A percentile compares a stretch with the other conserved stretches of the same genome.
phyloP scores from a whole-genome alignment of 805 yeast species.

The Myxozyma udenii region DNA sequence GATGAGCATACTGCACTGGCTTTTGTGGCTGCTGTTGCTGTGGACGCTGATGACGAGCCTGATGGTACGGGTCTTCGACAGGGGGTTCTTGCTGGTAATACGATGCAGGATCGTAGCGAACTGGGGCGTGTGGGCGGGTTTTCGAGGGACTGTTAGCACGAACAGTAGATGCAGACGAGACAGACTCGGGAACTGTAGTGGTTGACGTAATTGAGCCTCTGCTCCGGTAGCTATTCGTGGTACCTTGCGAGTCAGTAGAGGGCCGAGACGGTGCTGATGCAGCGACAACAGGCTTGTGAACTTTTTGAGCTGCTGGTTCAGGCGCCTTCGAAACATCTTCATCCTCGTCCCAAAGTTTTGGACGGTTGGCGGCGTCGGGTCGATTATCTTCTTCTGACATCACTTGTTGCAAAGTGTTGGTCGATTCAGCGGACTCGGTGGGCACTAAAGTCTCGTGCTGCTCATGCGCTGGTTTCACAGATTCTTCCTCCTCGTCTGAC shows the following conservation, averaged over 20 bases:
- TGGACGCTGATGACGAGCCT: conserved; percentile 7
- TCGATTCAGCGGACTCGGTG: no score
- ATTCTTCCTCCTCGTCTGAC: background rate
- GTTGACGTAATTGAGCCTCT: background rate
- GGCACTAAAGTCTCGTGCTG: no score
- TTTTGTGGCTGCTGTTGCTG: background rate
- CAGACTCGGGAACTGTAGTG: no score
- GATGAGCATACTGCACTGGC: background rate
- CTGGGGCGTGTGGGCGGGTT: background rate
- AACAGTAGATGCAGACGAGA: no score
- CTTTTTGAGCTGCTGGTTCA: background rate
- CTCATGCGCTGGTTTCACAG: no score
- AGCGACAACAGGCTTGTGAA: background rate
- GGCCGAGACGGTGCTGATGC: conserved; percentile 6
- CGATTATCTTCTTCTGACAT: no score
- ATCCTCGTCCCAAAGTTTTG: conserved; percentile 22
- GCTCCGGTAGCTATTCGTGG: background rate
- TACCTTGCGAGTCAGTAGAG: conserved; percentile 4
- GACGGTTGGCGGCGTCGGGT: conserved; percentile 12
- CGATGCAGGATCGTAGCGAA: conserved; percentile 7
- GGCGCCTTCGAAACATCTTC: conserved; percentile 5
- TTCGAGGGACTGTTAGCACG: background rate
- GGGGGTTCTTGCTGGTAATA: conserved; percentile 16
- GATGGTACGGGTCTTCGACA: conserved; percentile 6
- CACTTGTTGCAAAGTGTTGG: no score